A percentile compares a stretch with the other conserved stretches of the same genome.
Conservation (phyloP, 169 alveolate species). For the Eimeria necatrix region DNA sequence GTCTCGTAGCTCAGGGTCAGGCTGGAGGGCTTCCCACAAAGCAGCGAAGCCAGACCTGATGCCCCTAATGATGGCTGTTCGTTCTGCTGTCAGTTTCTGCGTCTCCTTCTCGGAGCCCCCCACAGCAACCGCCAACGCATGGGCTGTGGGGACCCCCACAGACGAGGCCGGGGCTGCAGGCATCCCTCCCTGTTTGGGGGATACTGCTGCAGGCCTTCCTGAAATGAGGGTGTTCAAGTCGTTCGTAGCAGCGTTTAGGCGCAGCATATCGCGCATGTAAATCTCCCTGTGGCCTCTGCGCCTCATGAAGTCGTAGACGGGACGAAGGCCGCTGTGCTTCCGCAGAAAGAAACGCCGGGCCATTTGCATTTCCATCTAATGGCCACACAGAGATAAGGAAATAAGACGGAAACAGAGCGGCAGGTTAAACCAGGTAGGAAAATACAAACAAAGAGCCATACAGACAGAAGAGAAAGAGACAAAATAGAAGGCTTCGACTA, state of each 20-base stretch:
- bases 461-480: background rate
- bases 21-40: constrained; percentile 64
- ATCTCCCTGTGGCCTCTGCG: constrained; percentile 48
- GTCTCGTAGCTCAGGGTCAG: constrained; percentile 73
- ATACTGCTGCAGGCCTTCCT: background rate
- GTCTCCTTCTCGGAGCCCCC: constrained; percentile 35
- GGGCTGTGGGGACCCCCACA: background rate
- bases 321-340: constrained; percentile 54
- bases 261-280: constrained; percentile 79
- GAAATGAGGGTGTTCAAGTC: background rate
- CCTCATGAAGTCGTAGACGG: constrained; percentile 66
- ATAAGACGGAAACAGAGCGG: background rate
- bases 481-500: background rate
- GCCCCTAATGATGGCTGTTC: constrained; percentile 63
- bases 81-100: background rate
- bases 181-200: background rate
- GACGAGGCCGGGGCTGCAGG: background rate
- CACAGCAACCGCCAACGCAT: constrained; percentile 75
- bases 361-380: constrained; percentile 38
- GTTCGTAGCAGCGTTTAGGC: constrained; percentile 71
- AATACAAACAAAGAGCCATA: background rate
- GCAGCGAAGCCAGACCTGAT: constrained; percentile 80
- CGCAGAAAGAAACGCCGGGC: constrained; percentile 76
- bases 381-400: background rate
- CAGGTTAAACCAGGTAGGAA: background rate